Conservation (phyloP, 2,329 filamentous ascomycete species). For the Pestalotiopsis sp. region DNA sequence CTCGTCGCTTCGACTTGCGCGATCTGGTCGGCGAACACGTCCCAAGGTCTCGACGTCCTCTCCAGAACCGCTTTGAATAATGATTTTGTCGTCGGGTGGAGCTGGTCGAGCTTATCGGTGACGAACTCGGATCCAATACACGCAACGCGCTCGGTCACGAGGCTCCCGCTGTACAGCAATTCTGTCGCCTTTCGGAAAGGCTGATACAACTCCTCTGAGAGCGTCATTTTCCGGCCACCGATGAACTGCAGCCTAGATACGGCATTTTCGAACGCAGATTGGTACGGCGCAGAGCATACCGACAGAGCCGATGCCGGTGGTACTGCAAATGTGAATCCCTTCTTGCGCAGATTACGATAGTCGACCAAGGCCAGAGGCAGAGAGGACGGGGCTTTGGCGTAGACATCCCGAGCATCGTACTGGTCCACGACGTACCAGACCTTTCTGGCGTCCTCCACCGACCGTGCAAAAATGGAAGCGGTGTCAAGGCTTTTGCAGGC, state of each 20-base stretch:
- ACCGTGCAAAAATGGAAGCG: slow-evolving; percentile 50
- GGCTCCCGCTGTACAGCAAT: slow-evolving; percentile 54
- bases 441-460: slow-evolving; percentile 46
- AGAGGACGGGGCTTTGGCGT: not conserved
- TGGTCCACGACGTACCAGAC: slow-evolving; percentile 50
- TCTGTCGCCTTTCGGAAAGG: slow-evolving; percentile 39
- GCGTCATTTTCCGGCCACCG: slow-evolving; percentile 35
- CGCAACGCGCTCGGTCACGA: slow-evolving; percentile 54
- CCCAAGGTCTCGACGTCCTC: slow-evolving; percentile 39
- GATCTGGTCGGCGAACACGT: slow-evolving; percentile 43
- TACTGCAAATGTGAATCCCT: not conserved
- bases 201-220: slow-evolving; percentile 36
- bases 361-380: not conserved
- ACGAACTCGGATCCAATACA: slow-evolving; percentile 39
- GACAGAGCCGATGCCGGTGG: not conserved
- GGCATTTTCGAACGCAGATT: not conserved
- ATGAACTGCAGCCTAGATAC: slow-evolving; percentile 18
- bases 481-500: slow-evolving; percentile 58
- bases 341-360: not conserved
- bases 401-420: not conserved
- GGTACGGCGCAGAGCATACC: not conserved
- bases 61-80: slow-evolving; percentile 38
- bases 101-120: slow-evolving; percentile 34
- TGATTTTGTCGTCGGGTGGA: slow-evolving; percentile 48
- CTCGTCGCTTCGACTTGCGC: slow-evolving; percentile 26